These are phyloP conservation scores for Tetrapisispora pingtungensis DNA, from an alignment of 805 yeast genomes.

Conservation along the genomic window DNA sequence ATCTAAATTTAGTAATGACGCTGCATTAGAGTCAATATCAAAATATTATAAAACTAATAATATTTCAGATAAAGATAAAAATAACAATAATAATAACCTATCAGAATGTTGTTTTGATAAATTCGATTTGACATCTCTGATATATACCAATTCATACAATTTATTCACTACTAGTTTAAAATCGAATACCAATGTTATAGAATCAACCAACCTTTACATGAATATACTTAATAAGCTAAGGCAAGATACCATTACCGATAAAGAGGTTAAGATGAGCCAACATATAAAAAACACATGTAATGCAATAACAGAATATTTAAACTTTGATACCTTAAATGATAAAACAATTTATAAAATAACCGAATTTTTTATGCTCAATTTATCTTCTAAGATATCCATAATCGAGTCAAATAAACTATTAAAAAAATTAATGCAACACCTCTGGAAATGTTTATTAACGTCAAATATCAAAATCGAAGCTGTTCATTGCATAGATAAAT, in stretches of 20 bases:
- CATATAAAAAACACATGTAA: background rate
- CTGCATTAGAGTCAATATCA: background rate
- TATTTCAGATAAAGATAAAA: too few relatives aligned
- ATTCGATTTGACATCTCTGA: constrained; percentile 35
- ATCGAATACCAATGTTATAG: constrained; percentile 17
- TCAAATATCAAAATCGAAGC: constrained; percentile 58
- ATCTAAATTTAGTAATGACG: background rate
- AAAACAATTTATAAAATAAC: background rate
- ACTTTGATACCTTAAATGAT: background rate
- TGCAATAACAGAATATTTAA: background rate
- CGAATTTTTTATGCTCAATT: background rate
- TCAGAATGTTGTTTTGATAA: background rate
- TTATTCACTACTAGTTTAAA: constrained; percentile 19
- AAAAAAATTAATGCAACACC: constrained; percentile 27
- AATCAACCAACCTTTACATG: constrained; percentile 30
- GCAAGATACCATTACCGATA: background rate
- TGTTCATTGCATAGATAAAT: constrained; percentile 50
- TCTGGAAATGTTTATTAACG: constrained; percentile 47
- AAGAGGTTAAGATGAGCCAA: background rate
- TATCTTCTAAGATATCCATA: background rate
- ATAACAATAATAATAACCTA: background rate
- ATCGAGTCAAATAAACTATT: constrained; percentile 14
- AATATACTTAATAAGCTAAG: constrained; percentile 33
- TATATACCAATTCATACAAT: constrained; percentile 27
- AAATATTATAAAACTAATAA: background rate